Evolutionary conservation across 129 eudicot species (phyloP).

Genomic region (Oenanthe sinensis): DNA sequence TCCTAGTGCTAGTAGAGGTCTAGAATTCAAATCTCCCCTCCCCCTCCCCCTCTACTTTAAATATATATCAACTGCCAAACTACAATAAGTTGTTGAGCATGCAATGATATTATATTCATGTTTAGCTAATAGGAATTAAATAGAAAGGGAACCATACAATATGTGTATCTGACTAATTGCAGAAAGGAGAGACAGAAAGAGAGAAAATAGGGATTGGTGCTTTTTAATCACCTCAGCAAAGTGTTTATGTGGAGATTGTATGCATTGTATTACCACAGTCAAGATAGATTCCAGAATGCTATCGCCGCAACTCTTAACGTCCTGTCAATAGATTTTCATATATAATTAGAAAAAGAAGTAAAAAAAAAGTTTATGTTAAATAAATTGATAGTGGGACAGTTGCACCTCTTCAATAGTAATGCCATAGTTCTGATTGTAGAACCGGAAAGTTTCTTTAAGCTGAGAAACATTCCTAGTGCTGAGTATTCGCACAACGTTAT

Average conservation of each 20-base stretch:
- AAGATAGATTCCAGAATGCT: constrained; percentile 35
- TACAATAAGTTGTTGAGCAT: neutral
- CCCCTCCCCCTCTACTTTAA: neutral
- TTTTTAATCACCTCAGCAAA: constrained; percentile 41
- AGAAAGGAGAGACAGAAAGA: neutral
- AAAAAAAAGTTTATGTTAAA: neutral
- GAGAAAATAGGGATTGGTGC: neutral
- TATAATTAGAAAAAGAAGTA: neutral
- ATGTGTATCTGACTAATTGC: neutral
- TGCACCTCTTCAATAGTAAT: constrained; percentile 33
- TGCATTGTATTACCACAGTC: constrained; percentile 43
- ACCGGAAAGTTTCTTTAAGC: constrained; percentile 54
- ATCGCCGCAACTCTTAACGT: constrained; percentile 37
- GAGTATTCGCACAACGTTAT: constrained; percentile 41
- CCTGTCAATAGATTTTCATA: constrained; percentile 30
- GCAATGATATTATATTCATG: neutral
- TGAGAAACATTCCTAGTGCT: constrained; percentile 49
- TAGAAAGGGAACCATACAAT: neutral
- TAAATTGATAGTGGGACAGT: neutral
- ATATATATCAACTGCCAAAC: neutral
- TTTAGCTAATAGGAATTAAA: neutral
- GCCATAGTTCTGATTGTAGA: constrained; percentile 42
- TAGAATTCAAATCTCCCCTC: neutral
- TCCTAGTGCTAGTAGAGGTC: neutral
- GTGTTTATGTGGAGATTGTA: constrained; percentile 57